Base-by-base conservation (phyloP, 345 rosid genomes). In the Bretschneidera sinensis region DNA sequence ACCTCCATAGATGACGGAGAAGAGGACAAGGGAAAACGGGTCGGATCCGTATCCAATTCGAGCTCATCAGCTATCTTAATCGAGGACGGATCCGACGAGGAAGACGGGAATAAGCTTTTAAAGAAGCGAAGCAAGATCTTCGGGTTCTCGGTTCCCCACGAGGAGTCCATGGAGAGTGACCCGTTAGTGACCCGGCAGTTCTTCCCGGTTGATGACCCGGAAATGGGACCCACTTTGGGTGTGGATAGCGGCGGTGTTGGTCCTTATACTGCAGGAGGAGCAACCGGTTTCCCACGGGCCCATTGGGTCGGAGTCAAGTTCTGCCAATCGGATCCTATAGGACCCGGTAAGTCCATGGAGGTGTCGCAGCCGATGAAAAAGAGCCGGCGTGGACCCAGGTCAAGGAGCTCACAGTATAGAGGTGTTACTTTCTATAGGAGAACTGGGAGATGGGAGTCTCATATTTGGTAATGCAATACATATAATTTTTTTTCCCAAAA, bases 371-470 rank as follows among this genome's bases (percentile, higher is more conserved):
- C 94, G 60, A 61, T 79, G 56, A 94, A 94, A 70, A 94, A 86
- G 71, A 90, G 97, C 76, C 75, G 99, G 54, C 83, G 99, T 33
- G 99, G 97, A 19, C 99, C 99, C 28, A 74, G 99, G 66, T 94
- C 99, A 6, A 78, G 95, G 60, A 94, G 99, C 74, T 94, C 99
- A 13, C 99, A 94, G 69, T 94, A 88, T 62, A 80, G 99, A 43
- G 99, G 99, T 9, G 99, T 94, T 53, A 94, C 99, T 45, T 94
- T 85, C 65, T 94, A 94, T 73, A 81, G 99, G 74, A 79, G 99
- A 62, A 94, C 99, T 20, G 99, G 99, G 55, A 81, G 99, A 62
- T 94, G 99, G 99, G 99, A 94, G 72, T 94, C 99, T 59, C 99
- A 94, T 77, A 94, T 94, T 59, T 94, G 99, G 99, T 90, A 66